Evolutionary conservation across 805 yeast species (phyloP).

Genomic region (Spathaspora girioi): DNA sequence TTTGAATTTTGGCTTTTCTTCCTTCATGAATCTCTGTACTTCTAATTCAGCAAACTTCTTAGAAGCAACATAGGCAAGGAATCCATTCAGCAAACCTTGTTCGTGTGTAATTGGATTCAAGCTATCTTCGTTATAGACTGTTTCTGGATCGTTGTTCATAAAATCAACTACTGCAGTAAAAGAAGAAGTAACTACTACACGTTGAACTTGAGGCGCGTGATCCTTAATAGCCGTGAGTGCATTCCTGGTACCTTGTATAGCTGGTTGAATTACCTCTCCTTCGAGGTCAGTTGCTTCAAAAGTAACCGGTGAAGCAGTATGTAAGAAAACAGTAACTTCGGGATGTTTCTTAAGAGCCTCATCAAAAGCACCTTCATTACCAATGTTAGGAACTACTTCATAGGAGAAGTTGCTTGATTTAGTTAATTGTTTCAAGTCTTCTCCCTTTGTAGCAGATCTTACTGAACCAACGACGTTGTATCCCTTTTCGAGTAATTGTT

Average conservation of each 20-base stretch:
- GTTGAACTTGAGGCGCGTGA: too few relatives aligned
- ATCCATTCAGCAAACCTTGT: slow-evolving; percentile 34
- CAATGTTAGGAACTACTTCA: slow-evolving; percentile 39
- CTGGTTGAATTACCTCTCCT: too few relatives aligned
- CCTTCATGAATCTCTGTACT: slow-evolving; percentile 24
- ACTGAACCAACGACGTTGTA: slow-evolving; percentile 16
- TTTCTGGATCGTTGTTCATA: slow-evolving; percentile 13
- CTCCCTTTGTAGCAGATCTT: slow-evolving; percentile 44
- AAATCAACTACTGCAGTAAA: slow-evolving; percentile 26
- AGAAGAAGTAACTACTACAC: too few relatives aligned
- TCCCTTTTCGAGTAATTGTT: too few relatives aligned
- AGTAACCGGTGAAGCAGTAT: too few relatives aligned
- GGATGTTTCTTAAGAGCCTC: too few relatives aligned
- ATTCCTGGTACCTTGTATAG: too few relatives aligned
- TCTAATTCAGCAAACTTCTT: slow-evolving; percentile 24
- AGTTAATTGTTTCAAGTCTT: slow-evolving; percentile 18
- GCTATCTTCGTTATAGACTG: slow-evolving; percentile 15
- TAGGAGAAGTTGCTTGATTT: slow-evolving; percentile 13
- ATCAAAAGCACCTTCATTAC: too few relatives aligned
- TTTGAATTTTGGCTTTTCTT: slow-evolving; percentile 16
- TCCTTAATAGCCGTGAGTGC: too few relatives aligned
- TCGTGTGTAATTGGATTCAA: slow-evolving; percentile 35
- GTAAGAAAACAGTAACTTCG: too few relatives aligned
- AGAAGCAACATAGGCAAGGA: slow-evolving; percentile 19
- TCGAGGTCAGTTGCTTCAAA: too few relatives aligned